Conservation (phyloP, 768 basidiomycete genomes). For the Scleroderma bovista region DNA sequence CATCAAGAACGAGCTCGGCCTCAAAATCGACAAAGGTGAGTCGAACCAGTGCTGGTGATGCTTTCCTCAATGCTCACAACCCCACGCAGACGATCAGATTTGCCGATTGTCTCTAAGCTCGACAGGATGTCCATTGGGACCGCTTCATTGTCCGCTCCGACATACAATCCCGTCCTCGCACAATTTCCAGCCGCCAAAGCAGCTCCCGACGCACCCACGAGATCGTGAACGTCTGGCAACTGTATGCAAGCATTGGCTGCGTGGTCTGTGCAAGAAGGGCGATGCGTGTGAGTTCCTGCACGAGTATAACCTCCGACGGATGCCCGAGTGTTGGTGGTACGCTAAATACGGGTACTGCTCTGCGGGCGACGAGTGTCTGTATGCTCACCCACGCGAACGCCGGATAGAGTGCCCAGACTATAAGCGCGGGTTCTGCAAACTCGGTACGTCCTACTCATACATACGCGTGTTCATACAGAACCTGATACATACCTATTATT, state of each 20-base stretch:
- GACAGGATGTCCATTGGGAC: conserved; percentile 84
- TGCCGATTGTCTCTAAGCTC: conserved; percentile 80
- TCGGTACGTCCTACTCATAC: conserved; percentile 52
- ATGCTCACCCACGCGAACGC: conserved; percentile 90
- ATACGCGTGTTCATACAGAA: conserved; percentile 2
- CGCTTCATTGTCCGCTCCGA: conserved; percentile 85
- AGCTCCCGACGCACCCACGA: conserved; percentile 75
- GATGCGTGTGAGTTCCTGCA: conserved; percentile 98
- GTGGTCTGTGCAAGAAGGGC: conserved; percentile 97
- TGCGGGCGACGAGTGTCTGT: conserved; percentile 94
- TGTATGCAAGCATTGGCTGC: conserved; percentile 98
- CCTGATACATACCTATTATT: conserved; percentile 7
- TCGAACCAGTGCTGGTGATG: not conserved
- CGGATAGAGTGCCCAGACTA: conserved; percentile 94
- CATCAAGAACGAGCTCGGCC: conserved; percentile 74
- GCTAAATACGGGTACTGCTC: conserved; percentile 97
- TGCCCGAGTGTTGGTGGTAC: conserved; percentile 99
- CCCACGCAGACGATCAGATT: conserved; percentile 78
- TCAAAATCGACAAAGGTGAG: conserved; percentile 89
- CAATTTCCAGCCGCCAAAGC: conserved; percentile 88
- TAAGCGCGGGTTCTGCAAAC: conserved; percentile 89
- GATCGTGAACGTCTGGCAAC: conserved; percentile 82
- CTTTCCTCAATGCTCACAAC: conserved; percentile 6
- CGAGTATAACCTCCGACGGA: conserved; percentile 95
- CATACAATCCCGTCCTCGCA: conserved; percentile 84